Conservation (phyloP, 352 stramenopile genomes). For the Thalassiosira exigua region DNA sequence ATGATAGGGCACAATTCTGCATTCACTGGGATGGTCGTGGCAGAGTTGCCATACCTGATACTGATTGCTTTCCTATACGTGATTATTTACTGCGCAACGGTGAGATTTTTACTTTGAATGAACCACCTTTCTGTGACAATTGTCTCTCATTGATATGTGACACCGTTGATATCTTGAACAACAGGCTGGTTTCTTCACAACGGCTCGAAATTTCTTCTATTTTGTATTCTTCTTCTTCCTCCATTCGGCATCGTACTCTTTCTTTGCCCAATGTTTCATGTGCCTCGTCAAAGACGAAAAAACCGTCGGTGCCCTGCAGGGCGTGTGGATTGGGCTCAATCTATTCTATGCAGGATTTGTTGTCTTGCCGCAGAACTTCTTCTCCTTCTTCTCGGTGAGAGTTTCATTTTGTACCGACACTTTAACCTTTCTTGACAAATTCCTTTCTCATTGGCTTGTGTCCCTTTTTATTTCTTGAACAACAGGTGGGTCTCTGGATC, state of each 20-base stretch:
- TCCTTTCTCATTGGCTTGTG: neutral
- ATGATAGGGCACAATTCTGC: slow-evolving; percentile 90
- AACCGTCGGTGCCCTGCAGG: slow-evolving; percentile 70
- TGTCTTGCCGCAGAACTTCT: slow-evolving; percentile 64
- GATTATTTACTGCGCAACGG: slow-evolving; percentile 47
- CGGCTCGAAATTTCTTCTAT: slow-evolving; percentile 33
- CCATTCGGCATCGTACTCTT: slow-evolving; percentile 76
- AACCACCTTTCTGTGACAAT: neutral
- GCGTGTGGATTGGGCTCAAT: slow-evolving; percentile 71
- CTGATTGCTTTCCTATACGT: slow-evolving; percentile 55
- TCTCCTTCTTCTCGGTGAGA: slow-evolving; percentile 46
- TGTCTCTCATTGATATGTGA: neutral
- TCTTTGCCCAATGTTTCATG: slow-evolving; percentile 82
- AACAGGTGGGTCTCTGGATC: slow-evolving; percentile 57
- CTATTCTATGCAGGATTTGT: slow-evolving; percentile 71
- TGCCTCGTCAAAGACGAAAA: slow-evolving; percentile 68
- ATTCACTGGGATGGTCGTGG: slow-evolving; percentile 85
- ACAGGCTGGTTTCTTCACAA: slow-evolving; percentile 56
- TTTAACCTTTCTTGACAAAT: slow-evolving; percentile 5
- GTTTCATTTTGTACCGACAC: slow-evolving; percentile 6
- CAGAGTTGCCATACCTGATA: slow-evolving; percentile 79
- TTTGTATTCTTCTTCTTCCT: slow-evolving; percentile 76
- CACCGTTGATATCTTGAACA: neutral
- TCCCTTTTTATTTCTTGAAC: neutral
- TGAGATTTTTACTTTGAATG: slow-evolving; percentile 24